phyloP scores from a whole-genome alignment of 2,329 filamentous ascomycete genomes.

The Penicillium crustosum region DNA sequence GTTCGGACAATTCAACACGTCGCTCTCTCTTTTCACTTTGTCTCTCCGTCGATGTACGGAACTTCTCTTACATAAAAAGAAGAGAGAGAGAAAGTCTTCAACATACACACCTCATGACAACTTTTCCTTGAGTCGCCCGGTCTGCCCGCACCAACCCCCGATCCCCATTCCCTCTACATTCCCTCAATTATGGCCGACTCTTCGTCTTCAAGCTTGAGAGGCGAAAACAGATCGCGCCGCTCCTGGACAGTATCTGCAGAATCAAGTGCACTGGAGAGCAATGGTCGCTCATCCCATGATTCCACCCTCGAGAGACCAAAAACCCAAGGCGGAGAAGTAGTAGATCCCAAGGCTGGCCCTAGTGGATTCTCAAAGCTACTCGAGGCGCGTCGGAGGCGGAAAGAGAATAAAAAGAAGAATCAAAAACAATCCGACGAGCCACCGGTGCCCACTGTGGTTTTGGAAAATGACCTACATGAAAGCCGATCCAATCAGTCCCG shows the following conservation, averaged over 20 bases:
- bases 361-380: constrained; percentile 56
- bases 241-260: constrained; percentile 40
- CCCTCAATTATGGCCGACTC: constrained; percentile 36
- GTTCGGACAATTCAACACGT: not conserved
- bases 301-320: constrained; percentile 41
- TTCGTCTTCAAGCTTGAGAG: constrained; percentile 37
- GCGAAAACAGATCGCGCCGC: constrained; percentile 37
- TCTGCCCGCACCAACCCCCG: constrained; percentile 3
- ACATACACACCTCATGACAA: constrained; percentile 1
- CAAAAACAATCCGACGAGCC: constrained; percentile 26
- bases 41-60: not conserved
- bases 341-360: constrained; percentile 40
- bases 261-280: constrained; percentile 34
- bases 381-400: constrained; percentile 44
- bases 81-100: not conserved
- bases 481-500: constrained; percentile 28
- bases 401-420: constrained; percentile 38
- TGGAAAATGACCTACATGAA: constrained; percentile 23
- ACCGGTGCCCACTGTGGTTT: constrained; percentile 23
- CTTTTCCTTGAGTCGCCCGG: not conserved
- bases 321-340: constrained; percentile 38
- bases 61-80: not conserved
- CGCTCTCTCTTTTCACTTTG: not conserved
- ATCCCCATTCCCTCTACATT: not conserved
- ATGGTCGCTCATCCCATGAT: constrained; percentile 40